Base-by-base conservation (phyloP, 768 basidiomycete genomes). In the Amanita rubescens region DNA sequence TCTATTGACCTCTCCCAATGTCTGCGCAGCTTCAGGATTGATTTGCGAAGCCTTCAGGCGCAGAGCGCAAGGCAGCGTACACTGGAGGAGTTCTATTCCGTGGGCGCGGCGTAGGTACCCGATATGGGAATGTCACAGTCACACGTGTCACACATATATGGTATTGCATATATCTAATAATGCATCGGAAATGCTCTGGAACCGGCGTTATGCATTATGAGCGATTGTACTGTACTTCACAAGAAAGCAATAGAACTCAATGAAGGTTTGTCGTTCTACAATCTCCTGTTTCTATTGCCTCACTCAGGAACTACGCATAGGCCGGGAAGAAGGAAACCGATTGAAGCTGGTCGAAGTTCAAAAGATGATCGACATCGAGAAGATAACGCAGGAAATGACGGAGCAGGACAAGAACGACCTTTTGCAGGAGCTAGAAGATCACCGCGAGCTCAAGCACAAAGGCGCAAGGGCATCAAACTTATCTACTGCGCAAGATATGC, bases 91-190 rank as follows among this genome's bases (percentile, higher is more conserved):
- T 44, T 44, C 15, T 44, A 44, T 27, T 3, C 42, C 8, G 42
- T n/a, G n/a, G n/a, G n/a, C 42, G 7, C n/a, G 42, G 42, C 42
- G 22, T 44, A 44, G 37, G 37, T 38, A 38, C 37, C 37, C n/a
- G 37, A 38, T 38, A 38, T 38, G 37, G 37, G n/a, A 38, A 38
- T 38, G 37, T 38, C 37, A 38, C 37, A 38, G 37, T 38, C 37
- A 12, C 15, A n/a, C 15, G 5, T 17, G n/a, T 38, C 37, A 38
- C 37, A 38, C 37, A 38, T n/a, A 19, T 44, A 27, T 44, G 5
- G 20, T 44, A 22, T 44, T 44, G 42, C 42, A 45, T 45, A 45
- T 45, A 45, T 45, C 44, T 45, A 27, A 45, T 45, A 45, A 45
- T 45, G 44, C 44, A 41, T 41, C 19, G n/a, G 39, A 41, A 20